Evolutionary conservation across 2,329 filamentous ascomycete species (phyloP), one percentile per base, ranked within the genome.

Genomic region (Neofusicoccum sp.): DNA sequence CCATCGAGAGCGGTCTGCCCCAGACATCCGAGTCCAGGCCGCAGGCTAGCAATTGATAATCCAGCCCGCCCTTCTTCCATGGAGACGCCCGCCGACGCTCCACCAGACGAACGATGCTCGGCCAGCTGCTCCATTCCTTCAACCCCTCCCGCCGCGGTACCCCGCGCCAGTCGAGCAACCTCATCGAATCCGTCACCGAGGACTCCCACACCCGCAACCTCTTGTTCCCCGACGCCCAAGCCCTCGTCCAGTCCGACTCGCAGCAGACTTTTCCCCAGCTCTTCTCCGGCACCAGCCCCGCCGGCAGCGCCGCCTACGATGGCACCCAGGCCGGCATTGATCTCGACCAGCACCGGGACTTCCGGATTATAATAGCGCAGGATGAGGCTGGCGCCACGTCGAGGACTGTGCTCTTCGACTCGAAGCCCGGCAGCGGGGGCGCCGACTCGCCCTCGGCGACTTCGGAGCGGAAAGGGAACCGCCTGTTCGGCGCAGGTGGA

Each of bases 221-320:
- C 62, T 73, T 77, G 57, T 77, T 76, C 61, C 75, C 75, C 51
- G 75, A 76, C 24, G 64, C 71, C 41, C 68, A 63, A 65, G 70
- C 69, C 30, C 69, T 73, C 62, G 67, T 65, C 66, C 71, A 75
- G 62, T 66, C 68, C 45, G 73, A 75, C 11, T 68, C 72, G 62
- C 72, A 74, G 63, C 72, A 54, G 11, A 26, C 33, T 8, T 60
- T 60, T 26, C 44, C 57, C 14, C 49, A 20, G n/a, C 26, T 56
- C 6, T 36, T 20, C 41, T 47, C 43, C 28, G 24, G 14, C 11
- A 28, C 30, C 20, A 57, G 49, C 31, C 51, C 51, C 26, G 64
- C 64, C 51, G 80, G 82, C 76, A 85, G 78, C 71, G 84, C 85
- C 70, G 70, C 77, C 3, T 86, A 80, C 62, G 79, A 86, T 61